These are phyloP conservation scores for Nissolia schottii DNA, from an alignment of 306 rosid genomes.

Conservation along the genomic window DNA sequence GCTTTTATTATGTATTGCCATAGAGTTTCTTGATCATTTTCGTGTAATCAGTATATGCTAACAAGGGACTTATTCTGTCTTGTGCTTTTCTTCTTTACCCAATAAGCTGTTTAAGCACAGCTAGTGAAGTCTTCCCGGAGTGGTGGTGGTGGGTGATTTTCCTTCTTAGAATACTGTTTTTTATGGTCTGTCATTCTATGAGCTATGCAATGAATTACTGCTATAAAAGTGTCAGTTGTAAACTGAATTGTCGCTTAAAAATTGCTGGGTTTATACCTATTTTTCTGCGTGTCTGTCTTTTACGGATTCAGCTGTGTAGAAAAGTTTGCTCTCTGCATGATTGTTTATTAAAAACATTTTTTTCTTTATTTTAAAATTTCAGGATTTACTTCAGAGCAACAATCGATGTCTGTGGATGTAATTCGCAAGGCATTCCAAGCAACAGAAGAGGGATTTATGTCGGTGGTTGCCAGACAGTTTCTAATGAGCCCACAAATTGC, in stretches of 20 bases:
- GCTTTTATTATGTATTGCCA: conserved; percentile 7
- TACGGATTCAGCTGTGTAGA: conserved; percentile 11
- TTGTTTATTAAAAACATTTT: neutral
- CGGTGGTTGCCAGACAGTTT: conserved; percentile 69
- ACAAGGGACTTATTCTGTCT: neutral
- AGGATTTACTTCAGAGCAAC: conserved; percentile 83
- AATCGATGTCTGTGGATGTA: conserved; percentile 69
- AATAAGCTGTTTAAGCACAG: neutral
- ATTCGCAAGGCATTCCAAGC: conserved; percentile 88
- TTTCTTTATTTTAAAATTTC: conserved; percentile 25
- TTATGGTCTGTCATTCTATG: neutral
- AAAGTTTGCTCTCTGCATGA: neutral
- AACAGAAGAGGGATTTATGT: conserved; percentile 81
- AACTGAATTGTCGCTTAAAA: neutral
- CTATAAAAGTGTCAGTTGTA: neutral
- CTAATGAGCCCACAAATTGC: conserved; percentile 73
- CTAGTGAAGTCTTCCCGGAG: neutral
- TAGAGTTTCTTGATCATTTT: neutral
- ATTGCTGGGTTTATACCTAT: neutral
- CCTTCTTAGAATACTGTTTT: neutral
- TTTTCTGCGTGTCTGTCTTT: neutral
- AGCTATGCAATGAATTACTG: neutral
- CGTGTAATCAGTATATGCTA: neutral
- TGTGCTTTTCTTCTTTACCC: neutral
- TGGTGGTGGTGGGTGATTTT: neutral